Evolutionary conservation across 1,284 basidiomycete species (phyloP), one percentile per base, ranked within the genome.

Genomic region (Athelia psychrophila): DNA sequence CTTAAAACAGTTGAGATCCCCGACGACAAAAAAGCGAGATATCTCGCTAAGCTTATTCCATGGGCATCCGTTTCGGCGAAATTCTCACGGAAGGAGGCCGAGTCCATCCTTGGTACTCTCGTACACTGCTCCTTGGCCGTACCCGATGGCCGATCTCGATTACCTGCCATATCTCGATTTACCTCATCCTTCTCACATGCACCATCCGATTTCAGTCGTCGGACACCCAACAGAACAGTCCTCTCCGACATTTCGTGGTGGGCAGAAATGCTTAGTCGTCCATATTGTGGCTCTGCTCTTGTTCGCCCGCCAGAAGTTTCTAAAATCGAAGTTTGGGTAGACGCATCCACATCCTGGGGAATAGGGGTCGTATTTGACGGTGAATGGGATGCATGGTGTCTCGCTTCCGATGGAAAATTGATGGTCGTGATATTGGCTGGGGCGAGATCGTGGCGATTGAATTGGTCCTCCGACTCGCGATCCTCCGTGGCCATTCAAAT

Each of bases 391-490:
- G 56, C 65, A 1, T 75, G 72, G 71, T 45, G 42, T 3, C 62
- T 72, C 18, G 18, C 19, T 1, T 16, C 45, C 0, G 55, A 55
- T 72, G 69, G 68, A 58, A 64, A 22, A 15, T 50, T 0, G 46
- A 59, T 3, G 54, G 57, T 0, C 47, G 62, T 2, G 63, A 71
- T 48, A 76, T 75, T 40, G 63, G 68, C 2, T 77, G 74, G 74
- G 73, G 65, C 0, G 72, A 77, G 54, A 65, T 70, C 42, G 55
- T 75, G 0, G 73, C 69, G 0, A 57, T 75, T 3, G 68, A 76
- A 53, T 56, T 75, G 2, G 53, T 58, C 0, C 48, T 64, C 0
- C 49, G 47, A 2, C 38, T 49, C 0, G 47, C 58, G 4, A 49
- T 64, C 10, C 44, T 54, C 5, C 42, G 47, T 0, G 56, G 60